Base-by-base conservation (phyloP, 768 basidiomycete species). In the Lactarius sp. region DNA sequence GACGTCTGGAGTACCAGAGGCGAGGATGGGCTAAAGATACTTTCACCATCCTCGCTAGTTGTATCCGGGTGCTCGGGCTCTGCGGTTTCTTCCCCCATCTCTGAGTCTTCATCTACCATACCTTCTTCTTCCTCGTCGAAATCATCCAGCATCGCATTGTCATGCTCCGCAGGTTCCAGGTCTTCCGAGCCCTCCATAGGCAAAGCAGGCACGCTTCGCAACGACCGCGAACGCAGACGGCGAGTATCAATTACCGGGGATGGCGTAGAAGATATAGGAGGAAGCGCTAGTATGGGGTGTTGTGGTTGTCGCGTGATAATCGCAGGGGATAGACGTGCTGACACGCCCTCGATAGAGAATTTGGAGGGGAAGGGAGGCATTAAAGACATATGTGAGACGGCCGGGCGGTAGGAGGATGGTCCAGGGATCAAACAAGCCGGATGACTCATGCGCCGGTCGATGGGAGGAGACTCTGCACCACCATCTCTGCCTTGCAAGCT, bases 71-170 rank as follows among this genome's bases (percentile, higher is more conserved):
- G 57, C 36, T 59, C 65, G 50, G 22, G 51, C 47, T 59, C 67
- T n/a, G 34, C 22, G 2, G 57, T 18, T 46, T 65, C 56, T 14
- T 64, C 56, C 18, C 56, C 61, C 10, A 58, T 53, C 34, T 61
- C 64, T 41, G 68, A 65, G 31, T 66, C 59, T 31, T 53, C 64
- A 49, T 58, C 67, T 14, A 14, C 42, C 8, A 49, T 34, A 10
- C 78, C 78, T 39, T 76, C 78, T 14, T 74, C 73, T 34, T 77
- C 75, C 49, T 72, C 73, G 10, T 66, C 69, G 10, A 65, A 41
- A 51, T 74, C 71, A 33, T 73, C 76, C 12, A 75, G 70, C 47
- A 78, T 77, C 14, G 69, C 73, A 3, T 77, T 76, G 2, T 73
- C 74, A 37, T 71, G 70, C n/a, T 75, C 76, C 4, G 74, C 77